Conservation (phyloP, 139 green algal species). For the Microglena sp. region DNA sequence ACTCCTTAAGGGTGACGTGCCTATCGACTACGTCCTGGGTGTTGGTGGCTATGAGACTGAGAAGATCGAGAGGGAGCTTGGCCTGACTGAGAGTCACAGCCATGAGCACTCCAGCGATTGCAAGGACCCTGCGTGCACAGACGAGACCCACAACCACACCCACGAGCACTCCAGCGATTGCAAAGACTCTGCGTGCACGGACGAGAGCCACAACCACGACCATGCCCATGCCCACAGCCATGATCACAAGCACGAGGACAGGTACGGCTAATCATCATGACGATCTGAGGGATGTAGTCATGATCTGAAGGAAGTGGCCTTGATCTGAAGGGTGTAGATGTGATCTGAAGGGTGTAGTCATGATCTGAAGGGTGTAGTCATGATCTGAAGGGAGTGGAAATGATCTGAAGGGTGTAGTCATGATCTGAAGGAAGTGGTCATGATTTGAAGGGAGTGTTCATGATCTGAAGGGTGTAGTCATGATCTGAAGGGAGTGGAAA, state of each 20-base stretch:
- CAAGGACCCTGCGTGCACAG: constrained; percentile 33
- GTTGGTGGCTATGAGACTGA: constrained; percentile 89
- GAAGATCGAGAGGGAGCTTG: constrained; percentile 58
- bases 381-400: no score
- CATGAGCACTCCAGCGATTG: constrained; percentile 12
- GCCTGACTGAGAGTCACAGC: not conserved
- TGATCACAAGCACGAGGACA: constrained; percentile 19
- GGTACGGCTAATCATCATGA: constrained; percentile 24
- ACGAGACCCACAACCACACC: constrained; percentile 10
- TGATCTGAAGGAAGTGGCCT: no score
- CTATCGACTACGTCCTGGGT: constrained; percentile 79
- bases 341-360: no score
- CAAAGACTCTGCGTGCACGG: constrained; percentile 34
- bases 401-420: no score
- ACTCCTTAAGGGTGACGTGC: constrained; percentile 49
- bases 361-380: no score
- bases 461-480: no score
- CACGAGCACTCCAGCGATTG: constrained; percentile 12
- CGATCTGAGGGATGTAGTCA: no score
- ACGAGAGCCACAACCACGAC: constrained; percentile 5
- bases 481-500: no score
- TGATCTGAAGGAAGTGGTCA: no score
- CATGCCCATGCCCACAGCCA: constrained; percentile 19
- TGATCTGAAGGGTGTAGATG: no score
- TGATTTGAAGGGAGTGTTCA: no score